A percentile compares a stretch with the other conserved stretches of the same genome.
These are phyloP conservation scores for Podaxis sp. DNA, from an alignment of 768 basidiomycete species.

Conservation along the genomic window DNA sequence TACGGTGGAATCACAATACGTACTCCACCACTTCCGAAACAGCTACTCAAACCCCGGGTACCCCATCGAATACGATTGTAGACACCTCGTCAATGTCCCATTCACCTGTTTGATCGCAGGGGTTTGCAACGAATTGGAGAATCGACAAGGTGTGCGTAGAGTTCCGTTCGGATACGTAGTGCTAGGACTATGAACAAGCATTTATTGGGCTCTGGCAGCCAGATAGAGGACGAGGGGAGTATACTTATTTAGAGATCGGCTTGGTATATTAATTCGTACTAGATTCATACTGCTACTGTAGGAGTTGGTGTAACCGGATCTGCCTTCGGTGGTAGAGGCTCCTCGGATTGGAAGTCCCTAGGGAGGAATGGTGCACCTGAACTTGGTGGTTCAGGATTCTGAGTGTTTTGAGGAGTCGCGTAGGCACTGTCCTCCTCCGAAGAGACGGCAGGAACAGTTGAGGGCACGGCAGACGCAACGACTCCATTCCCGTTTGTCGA, in stretches of 20 bases:
- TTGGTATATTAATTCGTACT: not conserved
- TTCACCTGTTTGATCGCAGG: too few relatives aligned
- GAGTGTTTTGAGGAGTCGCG: slow-evolving; percentile 51
- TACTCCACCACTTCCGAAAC: not conserved
- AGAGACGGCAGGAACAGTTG: not conserved
- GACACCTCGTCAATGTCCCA: too few relatives aligned
- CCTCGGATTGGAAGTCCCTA: slow-evolving; percentile 32
- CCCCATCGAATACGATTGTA: not conserved
- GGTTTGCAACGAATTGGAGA: too few relatives aligned
- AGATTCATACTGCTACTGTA: slow-evolving; percentile 1
- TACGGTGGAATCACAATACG: not conserved
- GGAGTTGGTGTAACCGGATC: slow-evolving; percentile 47
- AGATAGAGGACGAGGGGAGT: too few relatives aligned
- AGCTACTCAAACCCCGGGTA: not conserved
- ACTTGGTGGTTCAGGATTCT: slow-evolving; percentile 59
- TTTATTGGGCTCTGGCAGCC: too few relatives aligned
- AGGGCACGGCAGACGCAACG: not conserved
- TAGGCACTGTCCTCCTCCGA: slow-evolving; percentile 6
- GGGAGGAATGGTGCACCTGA: slow-evolving; percentile 52
- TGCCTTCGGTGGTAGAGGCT: slow-evolving; percentile 40
- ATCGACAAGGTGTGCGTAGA: too few relatives aligned
- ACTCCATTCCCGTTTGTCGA: slow-evolving; percentile 24
- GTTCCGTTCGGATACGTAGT: too few relatives aligned
- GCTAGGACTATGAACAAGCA: too few relatives aligned
- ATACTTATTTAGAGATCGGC: not conserved